Percentiles rank a stretch among this genome's conserved stretches.
phyloP scores from a whole-genome alignment of 257 asterid species.

The Lantana camara region DNA sequence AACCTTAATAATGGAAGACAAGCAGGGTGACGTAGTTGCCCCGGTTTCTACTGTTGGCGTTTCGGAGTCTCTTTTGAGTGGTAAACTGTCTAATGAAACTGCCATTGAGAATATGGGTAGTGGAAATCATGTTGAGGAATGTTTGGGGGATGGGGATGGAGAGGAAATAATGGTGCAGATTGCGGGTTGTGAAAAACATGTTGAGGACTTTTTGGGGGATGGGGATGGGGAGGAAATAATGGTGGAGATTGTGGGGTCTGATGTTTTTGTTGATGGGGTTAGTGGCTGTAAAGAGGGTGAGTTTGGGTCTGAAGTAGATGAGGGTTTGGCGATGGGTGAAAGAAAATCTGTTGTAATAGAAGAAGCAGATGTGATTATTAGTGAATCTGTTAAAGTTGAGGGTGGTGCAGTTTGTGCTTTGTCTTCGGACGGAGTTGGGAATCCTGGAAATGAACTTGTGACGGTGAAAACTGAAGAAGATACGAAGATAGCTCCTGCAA shows the following conservation, averaged over 20 bases:
- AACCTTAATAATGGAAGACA: slow-evolving; percentile 49
- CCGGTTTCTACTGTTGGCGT: slow-evolving; percentile 42
- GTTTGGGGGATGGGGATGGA: slow-evolving; percentile 51
- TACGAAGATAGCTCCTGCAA: slow-evolving; percentile 19
- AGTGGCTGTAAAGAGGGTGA: slow-evolving; percentile 44
- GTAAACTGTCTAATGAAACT: slow-evolving; percentile 35
- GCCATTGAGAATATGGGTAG: slow-evolving; percentile 32
- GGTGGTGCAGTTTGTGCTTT: slow-evolving; percentile 29
- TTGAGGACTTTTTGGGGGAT: slow-evolving; percentile 45
- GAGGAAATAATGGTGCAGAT: slow-evolving; percentile 82
- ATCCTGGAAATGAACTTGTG: not conserved
- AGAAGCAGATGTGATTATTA: slow-evolving; percentile 23
- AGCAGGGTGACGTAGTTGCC: slow-evolving; percentile 53
- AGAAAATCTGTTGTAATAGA: slow-evolving; percentile 25
- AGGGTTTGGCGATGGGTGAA: slow-evolving; percentile 35
- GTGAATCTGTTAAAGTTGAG: slow-evolving; percentile 28
- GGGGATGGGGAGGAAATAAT: slow-evolving; percentile 73
- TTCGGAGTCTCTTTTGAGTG: slow-evolving; percentile 40
- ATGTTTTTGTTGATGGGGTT: slow-evolving; percentile 78
- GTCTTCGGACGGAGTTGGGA: not conserved
- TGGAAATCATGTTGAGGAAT: slow-evolving; percentile 43
- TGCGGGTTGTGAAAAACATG: slow-evolving; percentile 66
- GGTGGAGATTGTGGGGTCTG: slow-evolving; percentile 88
- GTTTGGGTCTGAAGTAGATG: slow-evolving; percentile 34
- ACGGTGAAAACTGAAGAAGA: slow-evolving; percentile 21